phyloP scores from a whole-genome alignment of 768 basidiomycete genomes.

The Asterophora lycoperdoides region DNA sequence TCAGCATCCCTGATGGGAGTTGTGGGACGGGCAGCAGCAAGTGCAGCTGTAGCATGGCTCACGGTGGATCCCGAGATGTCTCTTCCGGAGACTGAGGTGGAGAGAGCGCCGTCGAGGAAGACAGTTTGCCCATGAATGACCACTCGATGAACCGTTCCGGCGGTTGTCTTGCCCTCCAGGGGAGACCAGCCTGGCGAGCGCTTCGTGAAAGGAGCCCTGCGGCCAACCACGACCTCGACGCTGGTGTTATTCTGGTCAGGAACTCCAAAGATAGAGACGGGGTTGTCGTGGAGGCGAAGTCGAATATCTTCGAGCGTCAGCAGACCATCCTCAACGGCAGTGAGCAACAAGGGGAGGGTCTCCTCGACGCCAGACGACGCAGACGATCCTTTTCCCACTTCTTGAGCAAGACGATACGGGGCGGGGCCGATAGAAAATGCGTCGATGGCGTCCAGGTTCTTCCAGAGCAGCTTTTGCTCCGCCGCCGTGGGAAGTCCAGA shows the following conservation, averaged over 20 bases:
- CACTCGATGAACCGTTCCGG: conserved; percentile 85
- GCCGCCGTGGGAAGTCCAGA: conserved; percentile 65
- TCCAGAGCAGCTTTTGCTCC: conserved; percentile 84
- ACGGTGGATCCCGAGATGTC: conserved; percentile 67
- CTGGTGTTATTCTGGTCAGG: conserved; percentile 83
- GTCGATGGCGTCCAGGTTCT: conserved; percentile 79
- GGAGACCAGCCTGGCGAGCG: conserved; percentile 76
- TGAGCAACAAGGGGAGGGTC: conserved; percentile 80
- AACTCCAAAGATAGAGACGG: conserved; percentile 85
- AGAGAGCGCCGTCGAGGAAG: conserved; percentile 80
- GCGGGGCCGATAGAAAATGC: conserved; percentile 86
- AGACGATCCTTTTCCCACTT: conserved; percentile 56
- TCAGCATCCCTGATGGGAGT: conserved; percentile 30
- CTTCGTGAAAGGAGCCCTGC: conserved; percentile 54
- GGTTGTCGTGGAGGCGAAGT: conserved; percentile 85
- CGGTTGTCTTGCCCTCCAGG: conserved; percentile 53
- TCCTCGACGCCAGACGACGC: conserved; percentile 83
- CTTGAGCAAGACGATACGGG: conserved; percentile 70
- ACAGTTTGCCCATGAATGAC: conserved; percentile 85
- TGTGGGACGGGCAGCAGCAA: conserved; percentile 6
- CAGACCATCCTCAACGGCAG: conserved; percentile 75
- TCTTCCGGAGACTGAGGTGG: conserved; percentile 54
- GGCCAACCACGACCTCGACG: conserved; percentile 89
- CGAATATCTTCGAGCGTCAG: conserved; percentile 82
- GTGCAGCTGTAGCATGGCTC: conserved; percentile 30